Evolutionary conservation across 1,284 basidiomycete genomes (phyloP).

Genomic region (Pseudozyma sp.): DNA sequence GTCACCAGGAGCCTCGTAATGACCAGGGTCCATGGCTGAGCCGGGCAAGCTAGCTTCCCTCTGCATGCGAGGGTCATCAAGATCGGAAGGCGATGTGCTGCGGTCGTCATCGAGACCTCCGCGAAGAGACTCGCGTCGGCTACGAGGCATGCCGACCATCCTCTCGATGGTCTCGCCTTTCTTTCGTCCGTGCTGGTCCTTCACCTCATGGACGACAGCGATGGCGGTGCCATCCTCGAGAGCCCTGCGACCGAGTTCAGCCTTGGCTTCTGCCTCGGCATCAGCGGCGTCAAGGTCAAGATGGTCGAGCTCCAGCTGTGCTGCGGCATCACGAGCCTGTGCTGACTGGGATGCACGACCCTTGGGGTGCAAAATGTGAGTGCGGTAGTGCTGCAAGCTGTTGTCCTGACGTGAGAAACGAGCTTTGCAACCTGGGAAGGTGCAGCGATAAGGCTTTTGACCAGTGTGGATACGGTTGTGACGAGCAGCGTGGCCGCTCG

Average conservation of each 20-base stretch:
- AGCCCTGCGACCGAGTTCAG: slow-evolving; percentile 55
- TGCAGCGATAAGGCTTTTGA: slow-evolving; percentile 65
- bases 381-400: slow-evolving; percentile 67
- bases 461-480: slow-evolving; percentile 81
- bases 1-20: slow-evolving; percentile 37
- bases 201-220: slow-evolving; percentile 62
- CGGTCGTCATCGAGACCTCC: slow-evolving; percentile 41
- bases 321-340: slow-evolving; percentile 47
- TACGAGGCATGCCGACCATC: slow-evolving; percentile 57
- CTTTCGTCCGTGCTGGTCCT: slow-evolving; percentile 57
- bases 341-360: slow-evolving; percentile 47
- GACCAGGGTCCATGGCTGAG: slow-evolving; percentile 18
- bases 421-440: slow-evolving; percentile 67
- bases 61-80: slow-evolving; percentile 33
- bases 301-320: slow-evolving; percentile 41
- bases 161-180: slow-evolving; percentile 58
- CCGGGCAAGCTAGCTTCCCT: slow-evolving; percentile 45
- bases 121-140: slow-evolving; percentile 44
- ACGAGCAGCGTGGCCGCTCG: slow-evolving; percentile 83
- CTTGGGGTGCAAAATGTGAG: slow-evolving; percentile 65
- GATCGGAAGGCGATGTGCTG: slow-evolving; percentile 38
- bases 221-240: slow-evolving; percentile 65
- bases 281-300: slow-evolving; percentile 43
- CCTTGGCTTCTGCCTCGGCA: slow-evolving; percentile 55
- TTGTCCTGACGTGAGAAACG: slow-evolving; percentile 69